Evolutionary conservation across 2,329 filamentous ascomycete species (phyloP), one percentile per base, ranked within the genome.

Genomic region (Exophiala phaeomuriformis): DNA sequence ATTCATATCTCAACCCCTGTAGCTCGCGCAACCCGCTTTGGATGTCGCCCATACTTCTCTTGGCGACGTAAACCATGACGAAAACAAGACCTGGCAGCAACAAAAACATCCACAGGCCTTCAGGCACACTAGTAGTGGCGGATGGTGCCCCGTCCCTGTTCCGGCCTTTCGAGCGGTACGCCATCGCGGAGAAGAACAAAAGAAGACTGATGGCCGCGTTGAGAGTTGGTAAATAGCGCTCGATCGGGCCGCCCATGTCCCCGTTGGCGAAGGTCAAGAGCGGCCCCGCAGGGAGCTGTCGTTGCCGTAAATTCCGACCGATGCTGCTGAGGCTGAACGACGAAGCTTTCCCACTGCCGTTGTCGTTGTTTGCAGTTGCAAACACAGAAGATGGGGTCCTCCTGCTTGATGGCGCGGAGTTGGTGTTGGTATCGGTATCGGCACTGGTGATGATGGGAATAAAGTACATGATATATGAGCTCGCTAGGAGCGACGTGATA

Each of bases 21-120:
- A 64, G 50, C 42, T 59, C 57, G 27, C 35, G 19, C 47, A 64
- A 36, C 4, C 56, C 61, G 27, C 35, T 46, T 36, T 61, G 49
- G 32, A 63, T 53, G 28, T 63, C 63, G 10, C 40, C 45, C 37
- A 64, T 64, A 41, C 50, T 60, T 47, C 49, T 40, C 51, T 53
- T 58, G 19, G 55, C 56, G n/a, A 63, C 39, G 33, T 55, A 52
- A 10, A 61, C 55, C 49, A 62, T 58, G 5, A 27, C 55, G 29
- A 57, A 56, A 27, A 61, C 53, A 9, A 60, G 33, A 7, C 47
- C 58, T 2, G 63, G 63, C 46, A 64, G 29, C 40, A 63, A 36
- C 19, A 62, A 44, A 49, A 61, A 58, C 52, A 63, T 40, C 61
- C 61, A 64, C 30, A 63, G 47, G 9, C 51, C 60, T 31, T 59